Evolutionary conservation across 805 yeast species (phyloP).

Genomic region (Wickerhamiella vanderwaltii): DNA sequence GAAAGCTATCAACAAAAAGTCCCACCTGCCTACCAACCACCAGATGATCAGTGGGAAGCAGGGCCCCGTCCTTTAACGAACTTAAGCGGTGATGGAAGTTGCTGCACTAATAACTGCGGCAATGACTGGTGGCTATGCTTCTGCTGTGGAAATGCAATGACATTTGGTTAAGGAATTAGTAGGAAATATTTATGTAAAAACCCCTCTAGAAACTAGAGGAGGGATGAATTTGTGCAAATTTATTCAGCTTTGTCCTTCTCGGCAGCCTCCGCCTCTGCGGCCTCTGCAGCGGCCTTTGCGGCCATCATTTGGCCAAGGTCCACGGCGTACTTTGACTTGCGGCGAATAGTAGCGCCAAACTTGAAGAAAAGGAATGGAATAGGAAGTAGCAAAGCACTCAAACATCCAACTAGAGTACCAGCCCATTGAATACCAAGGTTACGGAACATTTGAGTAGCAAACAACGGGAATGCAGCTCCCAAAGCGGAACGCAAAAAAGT

Average conservation of each 20-base stretch:
- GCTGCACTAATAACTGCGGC: not conserved
- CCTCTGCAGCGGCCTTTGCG: too few relatives aligned
- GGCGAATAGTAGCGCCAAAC: constrained; percentile 46
- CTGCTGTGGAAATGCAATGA: not conserved
- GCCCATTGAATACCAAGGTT: constrained; percentile 69
- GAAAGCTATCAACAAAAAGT: not conserved
- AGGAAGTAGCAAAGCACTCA: constrained; percentile 45
- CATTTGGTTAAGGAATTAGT: not conserved
- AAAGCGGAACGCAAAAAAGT: constrained; percentile 53
- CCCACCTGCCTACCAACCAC: not conserved
- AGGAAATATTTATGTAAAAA: too few relatives aligned
- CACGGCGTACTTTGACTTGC: constrained; percentile 43
- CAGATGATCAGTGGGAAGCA: not conserved
- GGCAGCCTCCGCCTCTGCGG: too few relatives aligned
- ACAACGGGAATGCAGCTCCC: constrained; percentile 62
- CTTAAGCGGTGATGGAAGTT: not conserved
- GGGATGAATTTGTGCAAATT: too few relatives aligned
- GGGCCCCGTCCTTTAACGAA: not conserved
- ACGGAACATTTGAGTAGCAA: constrained; percentile 57
- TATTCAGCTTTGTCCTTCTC: too few relatives aligned
- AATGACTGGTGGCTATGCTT: not conserved
- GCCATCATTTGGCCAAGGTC: constrained; percentile 8
- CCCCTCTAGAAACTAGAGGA: too few relatives aligned
- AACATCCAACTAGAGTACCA: constrained; percentile 53
- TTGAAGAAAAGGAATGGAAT: constrained; percentile 54